Conservation (phyloP, 192 early-diverging fungal genomes). For the Phycomyces blakesleeanus region DNA sequence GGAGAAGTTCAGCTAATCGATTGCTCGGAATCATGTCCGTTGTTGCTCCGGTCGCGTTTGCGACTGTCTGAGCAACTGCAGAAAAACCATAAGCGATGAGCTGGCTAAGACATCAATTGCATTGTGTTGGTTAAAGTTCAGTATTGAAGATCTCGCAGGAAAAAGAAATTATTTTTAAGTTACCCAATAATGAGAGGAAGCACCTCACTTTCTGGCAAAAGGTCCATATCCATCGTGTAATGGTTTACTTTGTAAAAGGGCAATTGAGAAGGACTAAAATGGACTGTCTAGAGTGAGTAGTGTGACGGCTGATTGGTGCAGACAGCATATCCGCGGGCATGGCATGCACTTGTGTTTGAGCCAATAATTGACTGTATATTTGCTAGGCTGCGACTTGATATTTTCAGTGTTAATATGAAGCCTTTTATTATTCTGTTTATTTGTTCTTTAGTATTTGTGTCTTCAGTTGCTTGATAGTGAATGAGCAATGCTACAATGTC, state of each 20-base stretch:
- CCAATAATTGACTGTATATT: too few species aligned
- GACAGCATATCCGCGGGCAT: too few species aligned
- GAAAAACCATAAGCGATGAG: constrained; percentile 52
- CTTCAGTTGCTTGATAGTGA: too few species aligned
- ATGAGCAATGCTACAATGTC: too few species aligned
- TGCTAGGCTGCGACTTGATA: too few species aligned
- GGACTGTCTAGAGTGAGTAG: neutral
- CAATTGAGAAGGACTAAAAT: neutral
- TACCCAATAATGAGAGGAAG: constrained; percentile 22
- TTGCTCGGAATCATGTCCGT: constrained; percentile 58
- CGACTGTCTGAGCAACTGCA: constrained; percentile 54
- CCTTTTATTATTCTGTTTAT: too few species aligned
- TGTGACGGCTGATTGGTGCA: neutral
- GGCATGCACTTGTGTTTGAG: too few species aligned
- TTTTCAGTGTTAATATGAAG: too few species aligned
- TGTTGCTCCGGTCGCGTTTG: constrained; percentile 60
- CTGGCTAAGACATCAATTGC: constrained; percentile 29
- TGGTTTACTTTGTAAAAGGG: neutral
- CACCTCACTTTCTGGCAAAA: constrained; percentile 20
- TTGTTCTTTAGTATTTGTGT: too few species aligned
- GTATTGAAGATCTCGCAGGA: neutral
- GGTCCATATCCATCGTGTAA: constrained; percentile 7
- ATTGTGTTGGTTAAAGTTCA: neutral
- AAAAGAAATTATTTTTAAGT: neutral
- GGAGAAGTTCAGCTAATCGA: constrained; percentile 58